phyloP scores from a whole-genome alignment of 306 rosid species.

The Trifolium fragiferum region DNA sequence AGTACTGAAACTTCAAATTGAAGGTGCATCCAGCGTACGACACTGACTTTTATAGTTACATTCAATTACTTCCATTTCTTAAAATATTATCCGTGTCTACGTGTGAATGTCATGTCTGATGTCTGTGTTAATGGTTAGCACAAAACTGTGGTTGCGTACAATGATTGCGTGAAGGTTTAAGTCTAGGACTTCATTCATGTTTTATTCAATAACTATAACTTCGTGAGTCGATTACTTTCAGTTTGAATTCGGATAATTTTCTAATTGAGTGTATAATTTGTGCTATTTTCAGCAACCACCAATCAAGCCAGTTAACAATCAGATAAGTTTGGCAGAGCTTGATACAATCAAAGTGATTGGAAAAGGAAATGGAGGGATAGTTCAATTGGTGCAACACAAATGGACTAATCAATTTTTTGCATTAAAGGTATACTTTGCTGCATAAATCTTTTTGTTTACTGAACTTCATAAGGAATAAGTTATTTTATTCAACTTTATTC shows the following conservation, averaged over 20 bases:
- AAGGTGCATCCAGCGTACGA: no score
- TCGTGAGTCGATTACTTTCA: not conserved
- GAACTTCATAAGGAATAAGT: no score
- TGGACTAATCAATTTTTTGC: constrained; percentile 99
- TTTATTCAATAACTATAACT: constrained; percentile 10
- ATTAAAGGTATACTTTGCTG: constrained; percentile 64
- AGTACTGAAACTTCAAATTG: no score
- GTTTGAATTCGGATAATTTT: constrained; percentile 31
- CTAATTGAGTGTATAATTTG: constrained; percentile 41
- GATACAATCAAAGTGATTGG: constrained; percentile 88
- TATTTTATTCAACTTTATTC: constrained; percentile 2
- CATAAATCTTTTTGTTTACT: not conserved
- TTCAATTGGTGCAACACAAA: constrained; percentile 96
- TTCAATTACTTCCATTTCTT: no score
- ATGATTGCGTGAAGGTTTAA: not conserved
- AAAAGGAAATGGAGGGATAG: constrained; percentile 95
- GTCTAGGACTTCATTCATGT: not conserved
- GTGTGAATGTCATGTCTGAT: no score
- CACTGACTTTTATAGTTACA: not conserved
- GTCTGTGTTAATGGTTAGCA: not conserved
- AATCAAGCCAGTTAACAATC: constrained; percentile 76
- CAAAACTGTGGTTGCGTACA: not conserved
- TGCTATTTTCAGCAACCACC: constrained; percentile 75
- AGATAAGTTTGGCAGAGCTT: constrained; percentile 72
- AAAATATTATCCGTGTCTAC: no score